These are phyloP conservation scores for Boletus sp. DNA, from an alignment of 768 basidiomycete species.

Conservation along the genomic window DNA sequence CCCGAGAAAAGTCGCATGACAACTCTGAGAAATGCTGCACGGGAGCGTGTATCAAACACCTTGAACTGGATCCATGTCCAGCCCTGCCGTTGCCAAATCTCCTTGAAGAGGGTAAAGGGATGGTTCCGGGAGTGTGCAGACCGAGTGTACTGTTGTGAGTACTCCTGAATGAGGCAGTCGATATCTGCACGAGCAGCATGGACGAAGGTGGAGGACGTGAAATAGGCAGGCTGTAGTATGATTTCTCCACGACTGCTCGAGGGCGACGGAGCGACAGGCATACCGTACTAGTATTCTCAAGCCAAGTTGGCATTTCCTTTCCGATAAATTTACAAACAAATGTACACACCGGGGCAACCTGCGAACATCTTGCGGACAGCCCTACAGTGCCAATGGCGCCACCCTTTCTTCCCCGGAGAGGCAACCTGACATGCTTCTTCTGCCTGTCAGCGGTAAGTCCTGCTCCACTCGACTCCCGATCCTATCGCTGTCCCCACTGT, in stretches of 20 bases:
- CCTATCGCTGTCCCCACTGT: constrained; percentile 67
- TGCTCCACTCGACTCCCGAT: constrained; percentile 45
- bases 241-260: constrained; percentile 58
- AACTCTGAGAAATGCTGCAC: constrained; percentile 59
- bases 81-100: constrained; percentile 59
- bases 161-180: constrained; percentile 47
- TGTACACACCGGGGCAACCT: not conserved
- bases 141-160: constrained; percentile 45
- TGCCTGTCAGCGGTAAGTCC: constrained; percentile 50
- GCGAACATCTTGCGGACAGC: not conserved
- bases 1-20: constrained; percentile 66
- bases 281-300: constrained; percentile 6
- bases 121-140: constrained; percentile 22
- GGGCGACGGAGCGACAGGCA: constrained; percentile 51
- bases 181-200: constrained; percentile 64
- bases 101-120: constrained; percentile 72
- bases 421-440: constrained; percentile 62
- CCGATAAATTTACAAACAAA: constrained; percentile 14
- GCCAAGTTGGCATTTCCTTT: constrained; percentile 19
- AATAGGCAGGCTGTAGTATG: constrained; percentile 69
- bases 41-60: constrained; percentile 63
- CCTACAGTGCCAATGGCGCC: constrained; percentile 14
- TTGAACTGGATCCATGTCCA: constrained; percentile 79
- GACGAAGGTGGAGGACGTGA: constrained; percentile 74
- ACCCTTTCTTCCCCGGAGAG: constrained; percentile 51